Percentiles rank a stretch among this genome's conserved stretches.
These are phyloP conservation scores for Talaromyces sp. DNA, from an alignment of 2,329 filamentous ascomycete species.

Conservation along the genomic window DNA sequence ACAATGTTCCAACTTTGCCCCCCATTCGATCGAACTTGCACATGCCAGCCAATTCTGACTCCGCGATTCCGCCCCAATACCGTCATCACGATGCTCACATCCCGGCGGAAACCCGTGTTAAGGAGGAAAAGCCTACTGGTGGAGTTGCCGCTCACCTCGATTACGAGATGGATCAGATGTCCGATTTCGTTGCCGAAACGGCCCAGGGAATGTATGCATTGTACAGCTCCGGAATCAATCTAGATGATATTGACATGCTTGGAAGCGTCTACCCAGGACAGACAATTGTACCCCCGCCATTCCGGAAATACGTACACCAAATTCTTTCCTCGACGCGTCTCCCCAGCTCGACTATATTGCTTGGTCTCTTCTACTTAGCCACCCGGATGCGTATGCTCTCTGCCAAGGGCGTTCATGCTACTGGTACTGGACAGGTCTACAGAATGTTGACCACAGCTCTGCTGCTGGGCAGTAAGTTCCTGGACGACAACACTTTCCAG, in stretches of 20 bases:
- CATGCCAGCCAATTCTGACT: slow-evolving; percentile 39
- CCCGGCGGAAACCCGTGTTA: slow-evolving; percentile 40
- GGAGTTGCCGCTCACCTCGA: slow-evolving; percentile 92
- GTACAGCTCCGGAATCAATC: slow-evolving; percentile 53
- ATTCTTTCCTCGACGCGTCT: slow-evolving; percentile 86
- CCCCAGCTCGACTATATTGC: slow-evolving; percentile 83
- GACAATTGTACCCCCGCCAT: slow-evolving; percentile 66
- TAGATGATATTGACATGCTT: slow-evolving; percentile 61
- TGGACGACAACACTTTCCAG: slow-evolving; percentile 97
- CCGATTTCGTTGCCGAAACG: slow-evolving; percentile 91
- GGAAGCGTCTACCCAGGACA: slow-evolving; percentile 62
- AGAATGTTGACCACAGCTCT: slow-evolving; percentile 81
- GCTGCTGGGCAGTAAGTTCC: slow-evolving; percentile 87
- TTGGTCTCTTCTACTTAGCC: slow-evolving; percentile 85
- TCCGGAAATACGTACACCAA: slow-evolving; percentile 88
- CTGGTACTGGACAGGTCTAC: slow-evolving; percentile 70
- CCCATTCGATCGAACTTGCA: slow-evolving; percentile 41
- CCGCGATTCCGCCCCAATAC: slow-evolving; percentile 41
- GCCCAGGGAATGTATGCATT: slow-evolving; percentile 68
- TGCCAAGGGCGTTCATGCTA: slow-evolving; percentile 52
- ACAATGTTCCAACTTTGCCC: slow-evolving; percentile 36
- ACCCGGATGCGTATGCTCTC: slow-evolving; percentile 76
- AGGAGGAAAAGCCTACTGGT: slow-evolving; percentile 68
- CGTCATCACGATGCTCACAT: slow-evolving; percentile 39
- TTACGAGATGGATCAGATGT: slow-evolving; percentile 95